Evolutionary conservation across 208 protist genomes (phyloP).

Genomic region (Trypanosoma vivax): DNA sequence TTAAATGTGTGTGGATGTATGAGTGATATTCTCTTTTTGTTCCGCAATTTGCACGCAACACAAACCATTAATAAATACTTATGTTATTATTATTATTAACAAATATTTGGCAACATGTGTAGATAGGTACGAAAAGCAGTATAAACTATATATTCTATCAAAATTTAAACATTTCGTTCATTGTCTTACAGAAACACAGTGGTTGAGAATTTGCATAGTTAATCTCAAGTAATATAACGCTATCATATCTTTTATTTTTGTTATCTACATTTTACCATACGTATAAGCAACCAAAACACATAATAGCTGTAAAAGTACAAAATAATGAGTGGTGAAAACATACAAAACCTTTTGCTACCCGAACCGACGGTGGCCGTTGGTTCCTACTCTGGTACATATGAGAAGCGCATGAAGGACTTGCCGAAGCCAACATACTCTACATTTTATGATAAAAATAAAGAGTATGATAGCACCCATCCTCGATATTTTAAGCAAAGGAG

Average conservation of each 20-base stretch:
- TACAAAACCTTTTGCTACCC: slow-evolving; percentile 38
- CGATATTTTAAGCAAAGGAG: slow-evolving; percentile 79
- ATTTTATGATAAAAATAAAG: slow-evolving; percentile 74
- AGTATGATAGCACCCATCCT: slow-evolving; percentile 74
- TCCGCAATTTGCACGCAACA: too few relatives aligned
- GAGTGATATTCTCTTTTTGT: too few relatives aligned
- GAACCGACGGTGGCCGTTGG: slow-evolving; percentile 14
- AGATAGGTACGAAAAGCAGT: too few relatives aligned
- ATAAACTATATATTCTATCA: too few relatives aligned
- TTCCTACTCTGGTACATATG: slow-evolving; percentile 62
- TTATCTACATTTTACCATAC: neutral
- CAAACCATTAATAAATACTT: too few relatives aligned
- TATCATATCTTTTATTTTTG: slow-evolving; percentile 8
- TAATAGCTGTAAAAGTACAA: slow-evolving; percentile 10
- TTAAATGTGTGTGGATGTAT: too few relatives aligned
- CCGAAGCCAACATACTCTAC: slow-evolving; percentile 78
- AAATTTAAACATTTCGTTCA: too few relatives aligned
- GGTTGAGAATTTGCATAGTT: too few relatives aligned
- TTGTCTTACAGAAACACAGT: too few relatives aligned
- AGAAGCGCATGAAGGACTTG: slow-evolving; percentile 53
- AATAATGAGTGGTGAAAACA: slow-evolving; percentile 62
- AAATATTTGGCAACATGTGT: too few relatives aligned
- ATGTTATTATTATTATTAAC: too few relatives aligned
- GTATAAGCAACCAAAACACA: neutral
- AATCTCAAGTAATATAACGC: neutral